phyloP scores from a whole-genome alignment of 169 alveolate genomes.

The Prorocentrum cordatum region DNA sequence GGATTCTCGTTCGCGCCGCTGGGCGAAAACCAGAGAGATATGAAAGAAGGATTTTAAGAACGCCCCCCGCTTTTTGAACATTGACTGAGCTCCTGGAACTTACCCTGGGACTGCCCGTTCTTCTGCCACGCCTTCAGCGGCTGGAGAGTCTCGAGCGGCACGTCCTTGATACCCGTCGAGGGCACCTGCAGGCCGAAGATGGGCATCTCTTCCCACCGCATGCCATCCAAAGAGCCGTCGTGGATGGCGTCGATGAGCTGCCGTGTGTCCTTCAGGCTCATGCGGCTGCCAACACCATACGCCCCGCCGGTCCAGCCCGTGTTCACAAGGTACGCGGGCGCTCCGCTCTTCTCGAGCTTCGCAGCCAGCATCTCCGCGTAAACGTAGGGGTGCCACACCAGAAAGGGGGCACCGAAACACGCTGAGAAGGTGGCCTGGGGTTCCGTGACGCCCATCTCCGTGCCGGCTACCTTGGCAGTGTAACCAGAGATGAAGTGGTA shows the following conservation, averaged over 20 bases:
- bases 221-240: too few species aligned
- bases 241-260: constrained; percentile 85
- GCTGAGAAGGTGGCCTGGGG: constrained; percentile 93
- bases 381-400: constrained; percentile 89
- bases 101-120: constrained; percentile 75
- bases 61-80: too few species aligned
- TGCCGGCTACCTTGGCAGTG: constrained; percentile 90
- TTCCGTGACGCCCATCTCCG: constrained; percentile 87
- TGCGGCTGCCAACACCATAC: constrained; percentile 80
- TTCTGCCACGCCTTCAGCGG: constrained; percentile 87
- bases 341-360: constrained; percentile 74
- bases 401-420: constrained; percentile 93
- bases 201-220: constrained; percentile 74
- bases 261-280: constrained; percentile 84
- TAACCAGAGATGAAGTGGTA: constrained; percentile 93
- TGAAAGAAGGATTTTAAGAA: too few species aligned
- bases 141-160: constrained; percentile 79
- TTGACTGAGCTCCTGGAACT: background rate
- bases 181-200: background rate
- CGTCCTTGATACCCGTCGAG: constrained; percentile 76
- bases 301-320: constrained; percentile 95
- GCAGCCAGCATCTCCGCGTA: constrained; percentile 86
- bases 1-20: too few species aligned
- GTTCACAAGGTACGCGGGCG: constrained; percentile 78
- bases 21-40: too few species aligned